Conservation (phyloP, 441 rosid species). For the Dalechampia spathulata region DNA sequence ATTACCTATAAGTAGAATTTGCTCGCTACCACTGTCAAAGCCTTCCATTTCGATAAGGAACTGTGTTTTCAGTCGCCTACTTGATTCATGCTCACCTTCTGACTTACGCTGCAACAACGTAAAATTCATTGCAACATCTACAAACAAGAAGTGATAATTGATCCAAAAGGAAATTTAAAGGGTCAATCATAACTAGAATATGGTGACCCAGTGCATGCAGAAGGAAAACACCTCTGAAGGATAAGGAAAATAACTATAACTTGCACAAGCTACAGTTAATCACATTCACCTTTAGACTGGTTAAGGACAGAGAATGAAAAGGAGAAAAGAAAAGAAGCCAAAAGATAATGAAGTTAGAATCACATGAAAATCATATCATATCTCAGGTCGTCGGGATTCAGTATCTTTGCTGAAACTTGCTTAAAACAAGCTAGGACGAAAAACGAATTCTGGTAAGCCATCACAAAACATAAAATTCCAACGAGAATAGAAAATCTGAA, state of each 20-base stretch:
- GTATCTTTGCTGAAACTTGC: too few species aligned
- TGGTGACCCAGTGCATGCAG: neutral
- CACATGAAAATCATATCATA: too few species aligned
- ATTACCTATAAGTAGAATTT: slow-evolving; percentile 86
- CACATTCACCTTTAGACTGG: too few species aligned
- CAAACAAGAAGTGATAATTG: neutral
- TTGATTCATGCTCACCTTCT: slow-evolving; percentile 96
- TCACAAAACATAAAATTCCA: neutral
- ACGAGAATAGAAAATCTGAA: neutral
- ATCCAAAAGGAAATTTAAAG: too few species aligned
- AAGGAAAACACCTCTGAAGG: slow-evolving; percentile 2
- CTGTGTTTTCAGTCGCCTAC: slow-evolving; percentile 92
- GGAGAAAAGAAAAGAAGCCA: too few species aligned
- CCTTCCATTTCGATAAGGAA: slow-evolving; percentile 99
- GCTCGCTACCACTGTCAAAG: slow-evolving; percentile 79
- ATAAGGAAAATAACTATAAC: neutral
- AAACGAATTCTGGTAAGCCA: neutral
- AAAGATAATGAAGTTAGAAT: too few species aligned
- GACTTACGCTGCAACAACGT: slow-evolving; percentile 71
- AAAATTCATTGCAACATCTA: slow-evolving; percentile 12
- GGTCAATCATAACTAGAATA: too few species aligned
- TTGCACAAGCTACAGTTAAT: too few species aligned
- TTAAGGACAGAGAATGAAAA: too few species aligned
- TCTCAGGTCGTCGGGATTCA: too few species aligned
- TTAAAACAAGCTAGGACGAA: neutral